Conservation (phyloP, 208 protist species). For the Leishmania gerbilli region DNA sequence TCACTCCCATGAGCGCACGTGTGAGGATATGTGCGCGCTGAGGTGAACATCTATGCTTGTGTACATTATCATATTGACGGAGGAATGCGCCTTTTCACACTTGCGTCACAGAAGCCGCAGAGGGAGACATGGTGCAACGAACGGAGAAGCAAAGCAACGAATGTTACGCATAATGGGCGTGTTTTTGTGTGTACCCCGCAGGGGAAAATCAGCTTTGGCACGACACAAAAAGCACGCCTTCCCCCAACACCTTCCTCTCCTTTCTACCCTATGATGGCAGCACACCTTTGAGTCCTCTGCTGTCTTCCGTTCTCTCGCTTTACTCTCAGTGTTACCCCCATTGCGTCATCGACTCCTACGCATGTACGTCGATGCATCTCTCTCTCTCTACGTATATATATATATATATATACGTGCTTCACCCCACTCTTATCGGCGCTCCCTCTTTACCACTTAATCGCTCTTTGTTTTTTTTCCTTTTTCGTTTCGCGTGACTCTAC, state of each 20-base stretch:
- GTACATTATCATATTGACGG: background rate
- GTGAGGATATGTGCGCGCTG: background rate
- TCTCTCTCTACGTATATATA: background rate
- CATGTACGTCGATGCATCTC: background rate
- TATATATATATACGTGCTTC: too few species aligned
- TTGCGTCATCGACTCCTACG: background rate
- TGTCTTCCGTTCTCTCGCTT: background rate
- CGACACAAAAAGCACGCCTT: background rate
- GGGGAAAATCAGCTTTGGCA: too few species aligned
- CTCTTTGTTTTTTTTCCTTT: too few species aligned
- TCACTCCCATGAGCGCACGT: background rate
- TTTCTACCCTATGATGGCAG: background rate
- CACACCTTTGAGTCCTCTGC: background rate
- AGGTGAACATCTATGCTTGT: background rate
- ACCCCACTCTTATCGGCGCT: too few species aligned
- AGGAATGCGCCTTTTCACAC: background rate
- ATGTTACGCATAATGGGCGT: background rate
- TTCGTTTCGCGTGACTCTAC: too few species aligned
- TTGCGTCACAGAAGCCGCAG: background rate
- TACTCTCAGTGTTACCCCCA: background rate
- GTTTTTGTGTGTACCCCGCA: constrained; percentile 4
- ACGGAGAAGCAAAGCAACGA: too few species aligned
- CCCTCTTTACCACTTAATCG: too few species aligned
- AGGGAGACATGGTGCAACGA: background rate
- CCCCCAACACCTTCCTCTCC: background rate